Evolutionary conservation across 2,329 filamentous ascomycete species (phyloP).

Genomic region (Onygenales sp.): DNA sequence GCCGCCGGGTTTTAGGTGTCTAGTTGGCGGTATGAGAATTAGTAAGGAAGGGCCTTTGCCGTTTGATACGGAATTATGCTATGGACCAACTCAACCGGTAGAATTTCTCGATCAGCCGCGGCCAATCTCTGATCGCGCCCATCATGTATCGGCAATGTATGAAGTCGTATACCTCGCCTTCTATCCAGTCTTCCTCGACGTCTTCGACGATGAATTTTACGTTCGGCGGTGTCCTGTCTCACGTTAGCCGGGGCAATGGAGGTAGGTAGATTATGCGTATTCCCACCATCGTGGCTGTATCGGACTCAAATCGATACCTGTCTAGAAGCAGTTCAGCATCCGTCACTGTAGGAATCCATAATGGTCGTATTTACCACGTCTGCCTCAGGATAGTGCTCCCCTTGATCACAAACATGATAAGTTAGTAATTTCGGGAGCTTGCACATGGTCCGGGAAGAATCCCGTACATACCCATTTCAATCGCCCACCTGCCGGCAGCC

Average conservation of each 20-base stretch:
- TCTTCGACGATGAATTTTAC: slow-evolving; percentile 54
- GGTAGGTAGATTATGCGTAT: slow-evolving; percentile 8
- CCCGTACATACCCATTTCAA: slow-evolving; percentile 17
- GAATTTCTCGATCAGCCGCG: slow-evolving; percentile 39
- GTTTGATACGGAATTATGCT: too few relatives aligned
- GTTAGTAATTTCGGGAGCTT: background rate
- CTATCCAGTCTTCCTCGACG: slow-evolving; percentile 50
- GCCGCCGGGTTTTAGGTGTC: slow-evolving; percentile 13
- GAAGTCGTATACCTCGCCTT: slow-evolving; percentile 43
- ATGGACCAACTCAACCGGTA: slow-evolving; percentile 24
- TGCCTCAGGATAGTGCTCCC: slow-evolving; percentile 14
- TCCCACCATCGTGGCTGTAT: slow-evolving; percentile 4
- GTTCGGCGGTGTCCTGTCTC: slow-evolving; percentile 46
- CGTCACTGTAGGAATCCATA: slow-evolving; percentile 1
- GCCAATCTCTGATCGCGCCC: slow-evolving; percentile 45
- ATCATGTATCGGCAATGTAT: slow-evolving; percentile 45
- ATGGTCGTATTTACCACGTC: slow-evolving; percentile 9
- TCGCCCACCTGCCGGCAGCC: slow-evolving; percentile 22
- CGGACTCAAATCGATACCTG: slow-evolving; percentile 4
- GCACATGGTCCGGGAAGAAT: background rate
- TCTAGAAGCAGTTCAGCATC: background rate
- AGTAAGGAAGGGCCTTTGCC: too few relatives aligned
- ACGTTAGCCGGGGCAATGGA: slow-evolving; percentile 10
- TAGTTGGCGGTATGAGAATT: background rate
- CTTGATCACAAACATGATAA: slow-evolving; percentile 1